A percentile compares a stretch with the other conserved stretches of the same genome.
phyloP scores from a whole-genome alignment of 1,139 yeast genomes.

The Zygosaccharomyces pseudobailii region DNA sequence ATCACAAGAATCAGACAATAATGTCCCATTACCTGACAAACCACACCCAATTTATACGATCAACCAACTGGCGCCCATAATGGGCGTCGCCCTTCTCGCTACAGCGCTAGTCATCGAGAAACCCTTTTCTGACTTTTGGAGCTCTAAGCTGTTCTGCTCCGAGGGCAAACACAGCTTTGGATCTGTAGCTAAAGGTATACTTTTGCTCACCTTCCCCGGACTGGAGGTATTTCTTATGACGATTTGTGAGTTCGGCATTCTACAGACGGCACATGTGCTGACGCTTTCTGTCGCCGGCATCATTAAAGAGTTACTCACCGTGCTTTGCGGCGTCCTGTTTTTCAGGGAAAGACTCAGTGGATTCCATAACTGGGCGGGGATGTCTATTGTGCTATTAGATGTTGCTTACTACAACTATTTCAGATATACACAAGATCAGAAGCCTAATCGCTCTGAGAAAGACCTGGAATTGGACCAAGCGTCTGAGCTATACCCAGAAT shows the following conservation, averaged over 20 bases:
- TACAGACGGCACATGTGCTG: constrained; percentile 77
- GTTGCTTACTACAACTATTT: constrained; percentile 77
- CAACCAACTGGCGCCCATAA: constrained; percentile 76
- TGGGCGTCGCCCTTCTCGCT: constrained; percentile 58
- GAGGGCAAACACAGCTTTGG: constrained; percentile 23
- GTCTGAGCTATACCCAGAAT: neutral
- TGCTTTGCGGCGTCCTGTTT: constrained; percentile 60
- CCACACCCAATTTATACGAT: constrained; percentile 80
- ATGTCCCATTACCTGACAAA: constrained; percentile 15
- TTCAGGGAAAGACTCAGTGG: constrained; percentile 68
- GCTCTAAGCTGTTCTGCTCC: constrained; percentile 21
- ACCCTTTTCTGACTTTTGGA: constrained; percentile 27
- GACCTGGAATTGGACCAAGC: constrained; percentile 2
- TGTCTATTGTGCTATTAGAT: constrained; percentile 68
- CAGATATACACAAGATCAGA: constrained; percentile 40
- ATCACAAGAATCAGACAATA: neutral
- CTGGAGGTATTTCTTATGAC: constrained; percentile 87
- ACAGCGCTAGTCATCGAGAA: constrained; percentile 35
- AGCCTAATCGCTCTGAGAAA: neutral
- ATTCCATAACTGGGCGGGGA: constrained; percentile 66
- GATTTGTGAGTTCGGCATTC: constrained; percentile 75
- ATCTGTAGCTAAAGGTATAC: constrained; percentile 41
- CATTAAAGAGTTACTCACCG: constrained; percentile 83
- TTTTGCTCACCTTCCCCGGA: constrained; percentile 74
- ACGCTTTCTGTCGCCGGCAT: constrained; percentile 90